Percentiles rank a stretch among this genome's conserved stretches.
Evolutionary conservation across 1,139 yeast genomes (phyloP).

Genomic region (Petasospora fabianii): DNA sequence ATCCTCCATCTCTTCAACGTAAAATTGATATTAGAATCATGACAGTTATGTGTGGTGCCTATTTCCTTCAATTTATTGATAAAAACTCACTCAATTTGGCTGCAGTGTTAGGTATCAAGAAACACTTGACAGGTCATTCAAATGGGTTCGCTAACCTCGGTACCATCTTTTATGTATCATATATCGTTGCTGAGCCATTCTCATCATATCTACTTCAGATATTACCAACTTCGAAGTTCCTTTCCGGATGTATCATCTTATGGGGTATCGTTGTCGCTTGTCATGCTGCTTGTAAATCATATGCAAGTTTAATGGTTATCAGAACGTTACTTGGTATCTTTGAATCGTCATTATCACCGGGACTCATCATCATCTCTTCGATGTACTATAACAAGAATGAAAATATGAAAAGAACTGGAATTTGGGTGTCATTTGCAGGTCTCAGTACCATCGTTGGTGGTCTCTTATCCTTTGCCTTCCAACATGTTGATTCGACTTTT

Average conservation of each 20-base stretch:
- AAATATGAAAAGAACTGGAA: constrained; percentile 41
- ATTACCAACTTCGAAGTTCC: constrained; percentile 46
- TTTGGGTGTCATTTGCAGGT: constrained; percentile 51
- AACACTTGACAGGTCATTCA: constrained; percentile 33
- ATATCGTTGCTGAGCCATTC: constrained; percentile 54
- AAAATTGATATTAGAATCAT: constrained; percentile 42
- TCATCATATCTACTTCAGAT: constrained; percentile 44
- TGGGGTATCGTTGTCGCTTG: constrained; percentile 48
- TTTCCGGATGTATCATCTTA: constrained; percentile 37
- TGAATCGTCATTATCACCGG: constrained; percentile 51
- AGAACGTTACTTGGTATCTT: constrained; percentile 47
- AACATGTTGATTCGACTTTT: constrained; percentile 26
- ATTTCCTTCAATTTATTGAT: constrained; percentile 47
- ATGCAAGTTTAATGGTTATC: constrained; percentile 42
- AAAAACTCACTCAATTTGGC: constrained; percentile 47
- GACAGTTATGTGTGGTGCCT: constrained; percentile 45
- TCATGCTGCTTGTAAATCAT: constrained; percentile 41
- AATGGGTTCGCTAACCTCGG: constrained; percentile 50
- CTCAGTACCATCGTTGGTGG: constrained; percentile 47
- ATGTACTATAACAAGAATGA: constrained; percentile 46
- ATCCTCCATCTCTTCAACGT: constrained; percentile 29
- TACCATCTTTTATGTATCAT: constrained; percentile 53
- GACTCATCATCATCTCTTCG: constrained; percentile 47
- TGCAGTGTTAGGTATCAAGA: constrained; percentile 49
- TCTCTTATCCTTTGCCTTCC: constrained; percentile 43